Conservation (phyloP, 306 rosid species). For the Parietaria judaica region DNA sequence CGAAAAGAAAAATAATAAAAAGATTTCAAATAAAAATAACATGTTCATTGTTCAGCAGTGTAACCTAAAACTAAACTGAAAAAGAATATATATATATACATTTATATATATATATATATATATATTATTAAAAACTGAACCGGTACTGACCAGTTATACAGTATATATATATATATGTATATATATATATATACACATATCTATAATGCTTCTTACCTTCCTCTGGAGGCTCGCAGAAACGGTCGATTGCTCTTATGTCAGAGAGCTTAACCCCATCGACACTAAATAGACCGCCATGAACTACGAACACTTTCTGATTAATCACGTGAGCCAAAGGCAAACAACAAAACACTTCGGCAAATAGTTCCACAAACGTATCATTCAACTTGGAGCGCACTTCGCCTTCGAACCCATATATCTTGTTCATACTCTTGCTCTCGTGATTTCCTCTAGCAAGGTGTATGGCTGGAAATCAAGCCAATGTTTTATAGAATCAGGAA, state of each 20-base stretch:
- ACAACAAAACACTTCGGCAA: slow-evolving; percentile 93
- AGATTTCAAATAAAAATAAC: too few species aligned
- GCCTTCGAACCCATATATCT: slow-evolving; percentile 99
- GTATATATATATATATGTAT: too few species aligned
- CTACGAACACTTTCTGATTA: slow-evolving; percentile 76
- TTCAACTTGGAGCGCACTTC: slow-evolving; percentile 88
- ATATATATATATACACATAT: too few species aligned
- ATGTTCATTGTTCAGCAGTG: too few species aligned
- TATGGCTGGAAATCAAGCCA: slow-evolving; percentile 55
- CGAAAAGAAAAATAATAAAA: too few species aligned
- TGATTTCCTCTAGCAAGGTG: slow-evolving; percentile 95
- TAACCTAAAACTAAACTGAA: too few species aligned
- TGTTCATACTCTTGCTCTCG: slow-evolving; percentile 99
- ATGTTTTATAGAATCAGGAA: slow-evolving; percentile 13
- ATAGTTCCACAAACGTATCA: slow-evolving; percentile 85
- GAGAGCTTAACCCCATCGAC: slow-evolving; percentile 93
- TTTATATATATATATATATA: too few species aligned
- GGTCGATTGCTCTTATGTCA: slow-evolving; percentile 72
- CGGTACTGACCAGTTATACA: too few species aligned
- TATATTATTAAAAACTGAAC: too few species aligned
- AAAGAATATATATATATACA: too few species aligned
- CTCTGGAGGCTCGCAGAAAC: slow-evolving; percentile 99
- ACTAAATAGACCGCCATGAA: slow-evolving; percentile 99
- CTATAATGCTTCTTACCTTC: slow-evolving; percentile 50
- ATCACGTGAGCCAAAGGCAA: slow-evolving; percentile 90